A percentile compares a stretch with the other conserved stretches of the same genome.
Evolutionary conservation across 2,329 filamentous ascomycete species (phyloP).

Genomic region (Sarocladium kiliense): DNA sequence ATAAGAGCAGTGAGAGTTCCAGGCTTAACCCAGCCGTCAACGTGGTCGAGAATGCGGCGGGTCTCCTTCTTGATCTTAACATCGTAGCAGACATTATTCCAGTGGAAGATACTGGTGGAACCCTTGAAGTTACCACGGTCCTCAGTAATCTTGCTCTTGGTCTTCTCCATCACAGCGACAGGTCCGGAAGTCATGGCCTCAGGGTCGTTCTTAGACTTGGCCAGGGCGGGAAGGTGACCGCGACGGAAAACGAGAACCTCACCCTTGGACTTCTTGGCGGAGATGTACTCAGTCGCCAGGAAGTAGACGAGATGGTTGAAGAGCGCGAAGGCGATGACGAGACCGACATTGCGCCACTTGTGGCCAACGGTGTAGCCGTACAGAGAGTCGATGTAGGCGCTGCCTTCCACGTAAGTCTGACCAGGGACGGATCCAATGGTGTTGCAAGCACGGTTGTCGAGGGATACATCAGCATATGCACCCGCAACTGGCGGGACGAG

Average conservation of each 20-base stretch:
- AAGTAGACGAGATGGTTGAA: constrained; percentile 27
- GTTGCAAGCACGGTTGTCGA: constrained; percentile 36
- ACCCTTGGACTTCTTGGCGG: constrained; percentile 11
- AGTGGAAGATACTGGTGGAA: constrained; percentile 61
- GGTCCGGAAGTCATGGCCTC: constrained; percentile 18
- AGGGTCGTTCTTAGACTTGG: constrained; percentile 16
- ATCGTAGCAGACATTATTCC: constrained; percentile 70
- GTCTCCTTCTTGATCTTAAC: constrained; percentile 68
- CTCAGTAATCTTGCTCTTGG: constrained; percentile 9
- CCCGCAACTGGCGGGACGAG: constrained; percentile 23
- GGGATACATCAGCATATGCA: constrained; percentile 13
- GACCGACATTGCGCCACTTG: constrained; percentile 53
- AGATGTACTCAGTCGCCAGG: constrained; percentile 9
- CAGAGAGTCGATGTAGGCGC: constrained; percentile 37
- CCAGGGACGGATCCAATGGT: constrained; percentile 44
- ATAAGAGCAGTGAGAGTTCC: constrained; percentile 81
- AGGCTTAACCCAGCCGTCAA: constrained; percentile 87
- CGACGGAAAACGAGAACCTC: constrained; percentile 47
- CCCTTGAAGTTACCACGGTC: constrained; percentile 2
- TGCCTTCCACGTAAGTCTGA: constrained; percentile 36
- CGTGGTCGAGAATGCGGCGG: constrained; percentile 70
- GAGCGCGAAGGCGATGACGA: constrained; percentile 46
- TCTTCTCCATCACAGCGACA: constrained; percentile 16
- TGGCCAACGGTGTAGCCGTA: constrained; percentile 44
- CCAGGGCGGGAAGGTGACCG: constrained; percentile 22